Evolutionary conservation across 108 stramenopile species (phyloP).

Genomic region (Phaeodactylum tricornutum): DNA sequence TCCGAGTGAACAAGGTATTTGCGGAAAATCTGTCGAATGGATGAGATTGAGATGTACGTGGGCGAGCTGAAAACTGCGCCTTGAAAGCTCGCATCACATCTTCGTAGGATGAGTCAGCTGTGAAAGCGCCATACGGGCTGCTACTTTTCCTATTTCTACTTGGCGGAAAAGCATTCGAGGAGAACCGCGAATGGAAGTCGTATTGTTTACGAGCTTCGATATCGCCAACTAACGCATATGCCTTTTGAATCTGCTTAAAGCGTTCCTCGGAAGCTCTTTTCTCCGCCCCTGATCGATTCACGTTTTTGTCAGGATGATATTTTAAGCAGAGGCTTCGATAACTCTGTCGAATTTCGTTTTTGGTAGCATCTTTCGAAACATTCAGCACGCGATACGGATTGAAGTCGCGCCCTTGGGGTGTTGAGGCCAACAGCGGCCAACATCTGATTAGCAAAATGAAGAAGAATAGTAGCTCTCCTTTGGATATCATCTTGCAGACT

Average conservation of each 20-base stretch:
- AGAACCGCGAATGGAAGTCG: too few species aligned
- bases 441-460: too few species aligned
- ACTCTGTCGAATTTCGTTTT: constrained; percentile 43
- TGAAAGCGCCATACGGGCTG: too few species aligned
- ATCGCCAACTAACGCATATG: constrained; percentile 53
- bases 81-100: too few species aligned
- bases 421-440: too few species aligned
- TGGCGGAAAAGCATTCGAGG: too few species aligned
- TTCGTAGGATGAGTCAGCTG: too few species aligned
- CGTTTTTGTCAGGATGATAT: constrained; percentile 74
- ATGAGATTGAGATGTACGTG: constrained; percentile 4
- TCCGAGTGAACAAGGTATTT: constrained; percentile 4
- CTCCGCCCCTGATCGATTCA: constrained; percentile 15
- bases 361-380: constrained; percentile 22
- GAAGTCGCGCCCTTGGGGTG: too few species aligned
- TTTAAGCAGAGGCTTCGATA: constrained; percentile 56
- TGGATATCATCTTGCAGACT: too few species aligned
- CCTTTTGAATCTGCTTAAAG: constrained; percentile 70
- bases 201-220: constrained; percentile 35
- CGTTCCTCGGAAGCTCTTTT: constrained; percentile 29
- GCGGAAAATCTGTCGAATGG: constrained; percentile 2
- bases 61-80: too few species aligned
- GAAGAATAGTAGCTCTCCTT: too few species aligned
- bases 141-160: too few species aligned
- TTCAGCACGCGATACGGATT: constrained; percentile 55